Percentiles rank a stretch among this genome's conserved stretches.
Conservation (phyloP, 2,329 filamentous ascomycete genomes). For the Didymella arachidicola region DNA sequence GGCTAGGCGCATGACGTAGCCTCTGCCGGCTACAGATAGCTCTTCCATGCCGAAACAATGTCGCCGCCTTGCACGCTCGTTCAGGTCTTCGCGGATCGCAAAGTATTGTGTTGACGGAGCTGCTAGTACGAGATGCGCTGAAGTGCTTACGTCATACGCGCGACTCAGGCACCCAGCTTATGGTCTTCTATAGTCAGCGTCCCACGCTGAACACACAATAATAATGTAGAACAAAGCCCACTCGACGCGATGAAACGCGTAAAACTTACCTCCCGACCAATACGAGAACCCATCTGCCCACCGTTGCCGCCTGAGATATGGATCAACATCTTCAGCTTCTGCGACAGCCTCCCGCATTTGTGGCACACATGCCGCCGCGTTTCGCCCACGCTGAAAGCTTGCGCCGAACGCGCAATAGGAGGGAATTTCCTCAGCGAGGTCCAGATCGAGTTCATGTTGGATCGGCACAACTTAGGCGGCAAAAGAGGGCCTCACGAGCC, state of each 20-base stretch:
- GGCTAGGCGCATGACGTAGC: too few relatives aligned
- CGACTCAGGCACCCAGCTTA: too few relatives aligned
- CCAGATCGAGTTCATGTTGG: conserved; percentile 40
- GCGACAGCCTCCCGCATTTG: conserved; percentile 42
- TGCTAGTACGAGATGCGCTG: too few relatives aligned
- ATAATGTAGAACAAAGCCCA: conserved; percentile 7
- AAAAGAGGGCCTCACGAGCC: conserved; percentile 33
- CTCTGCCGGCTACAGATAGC: too few relatives aligned
- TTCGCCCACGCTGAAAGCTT: conserved; percentile 39
- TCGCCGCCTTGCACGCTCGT: too few relatives aligned
- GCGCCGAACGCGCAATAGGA: conserved; percentile 41
- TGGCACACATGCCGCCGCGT: conserved; percentile 42
- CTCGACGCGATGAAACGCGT: conserved; percentile 12
- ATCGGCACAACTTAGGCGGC: conserved; percentile 47
- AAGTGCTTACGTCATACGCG: too few relatives aligned
- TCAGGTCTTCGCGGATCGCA: too few relatives aligned
- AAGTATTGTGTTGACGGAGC: too few relatives aligned
- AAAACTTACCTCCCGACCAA: not conserved
- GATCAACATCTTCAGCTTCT: conserved; percentile 45
- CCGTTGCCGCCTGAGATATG: conserved; percentile 46
- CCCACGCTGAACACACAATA: not conserved
- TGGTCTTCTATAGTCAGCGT: too few relatives aligned
- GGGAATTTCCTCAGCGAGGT: conserved; percentile 33
- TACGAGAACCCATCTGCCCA: conserved; percentile 26
- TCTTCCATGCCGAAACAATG: too few relatives aligned